Conservation (phyloP, 176 grass and related monocot genomes). For the Aegilops speltoides region DNA sequence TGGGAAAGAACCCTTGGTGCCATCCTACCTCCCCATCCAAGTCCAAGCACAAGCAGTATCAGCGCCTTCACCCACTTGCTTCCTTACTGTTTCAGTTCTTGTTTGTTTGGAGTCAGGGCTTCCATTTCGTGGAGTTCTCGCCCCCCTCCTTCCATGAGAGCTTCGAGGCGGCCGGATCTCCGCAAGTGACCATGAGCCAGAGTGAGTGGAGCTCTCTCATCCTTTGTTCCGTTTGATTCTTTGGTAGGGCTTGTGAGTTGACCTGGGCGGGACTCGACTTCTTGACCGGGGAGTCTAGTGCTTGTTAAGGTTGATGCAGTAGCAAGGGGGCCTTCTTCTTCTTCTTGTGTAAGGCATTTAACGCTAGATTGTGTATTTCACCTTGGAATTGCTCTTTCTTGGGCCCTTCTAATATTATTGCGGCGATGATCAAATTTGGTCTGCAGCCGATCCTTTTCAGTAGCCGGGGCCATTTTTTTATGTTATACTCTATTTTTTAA, state of each 20-base stretch:
- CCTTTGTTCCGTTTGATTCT: conserved; percentile 14
- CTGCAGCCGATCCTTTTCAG: not conserved
- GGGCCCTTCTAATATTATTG: not conserved
- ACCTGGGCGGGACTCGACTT: conserved; percentile 20
- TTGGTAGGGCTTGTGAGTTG: conserved; percentile 22
- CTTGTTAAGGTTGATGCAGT: not conserved
- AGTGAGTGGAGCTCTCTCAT: conserved; percentile 32
- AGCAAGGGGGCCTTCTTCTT: not conserved
- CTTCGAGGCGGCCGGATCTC: conserved; percentile 43
- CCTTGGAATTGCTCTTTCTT: not conserved
- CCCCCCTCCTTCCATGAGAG: conserved; percentile 36
- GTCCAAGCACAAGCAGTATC: not conserved
- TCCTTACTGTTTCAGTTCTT: not conserved
- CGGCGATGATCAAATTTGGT: not conserved
- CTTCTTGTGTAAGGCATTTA: not conserved
- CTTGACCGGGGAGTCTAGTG: conserved; percentile 8
- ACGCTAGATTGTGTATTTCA: not conserved
- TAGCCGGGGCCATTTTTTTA: not conserved
- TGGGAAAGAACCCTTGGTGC: no score
- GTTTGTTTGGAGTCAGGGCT: not conserved
- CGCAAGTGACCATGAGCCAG: conserved; percentile 49
- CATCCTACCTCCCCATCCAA: no score
- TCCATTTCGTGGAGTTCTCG: conserved; percentile 16
- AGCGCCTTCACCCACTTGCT: not conserved
- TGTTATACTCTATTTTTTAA: not conserved